Base-by-base conservation (phyloP, 2,329 filamentous ascomycete species). In the Blastomyces gilchristii region DNA sequence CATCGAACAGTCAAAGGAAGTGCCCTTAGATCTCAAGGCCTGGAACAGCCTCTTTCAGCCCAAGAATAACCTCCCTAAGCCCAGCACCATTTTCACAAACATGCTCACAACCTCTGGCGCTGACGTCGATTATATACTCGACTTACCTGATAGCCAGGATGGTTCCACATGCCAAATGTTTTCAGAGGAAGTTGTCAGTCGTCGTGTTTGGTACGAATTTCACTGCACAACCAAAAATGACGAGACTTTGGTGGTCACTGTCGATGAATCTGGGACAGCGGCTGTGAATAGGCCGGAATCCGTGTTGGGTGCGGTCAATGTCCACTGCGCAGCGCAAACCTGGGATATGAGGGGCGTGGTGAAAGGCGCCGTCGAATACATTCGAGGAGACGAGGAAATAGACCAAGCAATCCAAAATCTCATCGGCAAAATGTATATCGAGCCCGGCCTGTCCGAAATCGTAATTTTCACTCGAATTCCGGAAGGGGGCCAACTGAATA, bases 331-430 rank as follows among this genome's bases (percentile, higher is more conserved):
- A 2, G 66, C 65, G 0, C 68, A 71, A 9, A 71, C 71, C 18
- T 79, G 77, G 77, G 77, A 79, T 69, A 71, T 75, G 37, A 71
- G 70, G 18, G 67, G 72, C 1, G 65, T 69, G 22, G 54, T 79
- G 18, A 69, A 64, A 49, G 73, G 76, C 1, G 62, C 62, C 16
- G 64, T 68, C 37, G 66, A 71, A 28, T 71, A 72, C 65, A 58
- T 63, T 4, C 68, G 68, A 25, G 61, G 64, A 31, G 67, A 71
- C 11, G 62, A 63, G 0, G 69, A 73, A 22, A 63, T 73, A 52
- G 67, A 73, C 47, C 65, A 70, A 52, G 70, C 71, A 8, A 70
- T 73, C 6, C 65, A 69, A 18, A 61, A 69, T 14, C 69, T 79
- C 31, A 68, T 73, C 34, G 66, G 73, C 5, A 72, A 69, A 43